Conservation (phyloP, 176 grass and related monocot species). For the Cenchrus fungigraminus region DNA sequence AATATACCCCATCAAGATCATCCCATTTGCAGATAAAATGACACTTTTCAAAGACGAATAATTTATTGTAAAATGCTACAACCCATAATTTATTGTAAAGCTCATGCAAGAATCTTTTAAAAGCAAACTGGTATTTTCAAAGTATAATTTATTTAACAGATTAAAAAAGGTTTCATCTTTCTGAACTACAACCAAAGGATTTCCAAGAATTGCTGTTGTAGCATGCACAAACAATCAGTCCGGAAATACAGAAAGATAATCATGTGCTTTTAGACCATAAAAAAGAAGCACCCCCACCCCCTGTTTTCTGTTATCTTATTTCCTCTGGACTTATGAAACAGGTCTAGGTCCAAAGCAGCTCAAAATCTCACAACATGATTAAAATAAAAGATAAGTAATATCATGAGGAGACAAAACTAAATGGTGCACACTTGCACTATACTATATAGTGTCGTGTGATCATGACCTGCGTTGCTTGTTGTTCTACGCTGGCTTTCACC, state of each 20-base stretch:
- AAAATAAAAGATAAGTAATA: too few relatives aligned
- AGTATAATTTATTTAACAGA: conserved; percentile 1
- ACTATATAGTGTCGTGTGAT: not conserved
- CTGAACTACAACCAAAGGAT: conserved; percentile 3
- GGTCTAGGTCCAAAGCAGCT: too few relatives aligned
- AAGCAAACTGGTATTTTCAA: not conserved
- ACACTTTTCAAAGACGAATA: not conserved
- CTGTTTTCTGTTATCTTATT: too few relatives aligned
- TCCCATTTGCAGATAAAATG: not conserved
- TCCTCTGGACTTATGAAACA: too few relatives aligned
- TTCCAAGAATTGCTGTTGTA: conserved; percentile 1
- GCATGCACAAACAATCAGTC: not conserved
- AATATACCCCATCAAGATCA: not conserved
- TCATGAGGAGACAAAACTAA: too few relatives aligned
- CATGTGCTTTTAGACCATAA: not conserved
- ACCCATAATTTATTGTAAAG: not conserved
- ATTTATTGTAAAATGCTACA: not conserved
- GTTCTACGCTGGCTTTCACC: conserved; percentile 6
- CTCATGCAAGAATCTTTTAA: not conserved
- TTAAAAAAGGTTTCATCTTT: not conserved
- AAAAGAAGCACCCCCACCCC: too few relatives aligned
- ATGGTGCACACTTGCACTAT: too few relatives aligned
- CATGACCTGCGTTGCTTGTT: not conserved
- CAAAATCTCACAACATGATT: too few relatives aligned
- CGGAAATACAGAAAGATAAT: conserved; percentile 17